phyloP scores from a whole-genome alignment of 208 protist genomes.

The Acanthamoeba royreba region DNA sequence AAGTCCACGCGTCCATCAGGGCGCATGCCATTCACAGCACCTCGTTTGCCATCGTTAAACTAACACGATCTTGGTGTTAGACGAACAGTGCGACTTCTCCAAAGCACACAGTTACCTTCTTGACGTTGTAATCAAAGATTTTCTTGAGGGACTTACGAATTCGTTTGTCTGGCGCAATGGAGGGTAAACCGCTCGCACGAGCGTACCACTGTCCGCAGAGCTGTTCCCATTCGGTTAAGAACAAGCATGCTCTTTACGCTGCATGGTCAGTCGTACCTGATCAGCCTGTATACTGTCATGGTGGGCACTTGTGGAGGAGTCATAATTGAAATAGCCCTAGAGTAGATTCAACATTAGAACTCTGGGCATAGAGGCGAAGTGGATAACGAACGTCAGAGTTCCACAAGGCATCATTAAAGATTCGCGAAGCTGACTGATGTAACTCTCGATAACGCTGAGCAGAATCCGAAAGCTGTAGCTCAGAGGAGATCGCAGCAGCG shows the following conservation, averaged over 20 bases:
- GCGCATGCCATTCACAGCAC: constrained; percentile 79
- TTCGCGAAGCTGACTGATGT: neutral
- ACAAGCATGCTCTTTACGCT: no score
- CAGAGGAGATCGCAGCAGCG: neutral
- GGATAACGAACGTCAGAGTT: neutral
- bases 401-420: constrained; percentile 31
- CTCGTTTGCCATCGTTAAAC: constrained; percentile 39
- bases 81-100: no score
- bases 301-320: constrained; percentile 39
- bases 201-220: constrained; percentile 74
- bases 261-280: no score
- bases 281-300: constrained; percentile 68
- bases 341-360: no score
- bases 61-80: no score
- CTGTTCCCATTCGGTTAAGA: no score
- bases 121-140: constrained; percentile 64
- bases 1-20: constrained; percentile 68
- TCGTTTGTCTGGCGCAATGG: neutral
- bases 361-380: neutral
- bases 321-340: constrained; percentile 70
- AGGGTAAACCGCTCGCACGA: constrained; percentile 22
- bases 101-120: no score
- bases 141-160: constrained; percentile 46
- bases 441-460: constrained; percentile 25
- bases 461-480: neutral